A percentile compares a stretch with the other conserved stretches of the same genome.
Conservation (phyloP, 2,329 filamentous ascomycete genomes). For the Salinomyces thailandicus region DNA sequence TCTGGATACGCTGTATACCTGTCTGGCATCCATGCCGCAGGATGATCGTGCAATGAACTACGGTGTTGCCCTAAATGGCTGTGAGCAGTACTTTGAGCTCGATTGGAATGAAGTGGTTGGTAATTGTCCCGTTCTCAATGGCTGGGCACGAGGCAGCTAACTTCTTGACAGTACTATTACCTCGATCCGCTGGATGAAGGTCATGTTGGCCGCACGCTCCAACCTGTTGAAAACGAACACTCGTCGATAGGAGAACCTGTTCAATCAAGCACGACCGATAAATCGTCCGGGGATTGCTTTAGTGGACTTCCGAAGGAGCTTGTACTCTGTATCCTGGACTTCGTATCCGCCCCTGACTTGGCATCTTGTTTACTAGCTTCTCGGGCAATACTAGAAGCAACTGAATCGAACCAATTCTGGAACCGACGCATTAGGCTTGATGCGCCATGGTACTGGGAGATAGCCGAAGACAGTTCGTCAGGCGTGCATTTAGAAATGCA, state of each 20-base stretch:
- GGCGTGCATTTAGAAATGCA: no score
- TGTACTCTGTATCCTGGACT: background rate
- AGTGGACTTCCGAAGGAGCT: background rate
- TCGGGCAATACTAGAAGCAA: background rate
- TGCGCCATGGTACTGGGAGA: conserved; percentile 2
- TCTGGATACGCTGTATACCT: background rate
- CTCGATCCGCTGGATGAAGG: background rate
- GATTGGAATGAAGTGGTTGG: background rate
- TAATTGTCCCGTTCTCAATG: no score
- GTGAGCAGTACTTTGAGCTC: background rate
- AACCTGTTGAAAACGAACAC: no score
- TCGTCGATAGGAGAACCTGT: no score
- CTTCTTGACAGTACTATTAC: no score
- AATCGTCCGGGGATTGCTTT: no score
- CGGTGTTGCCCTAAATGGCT: background rate
- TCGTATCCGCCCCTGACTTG: background rate
- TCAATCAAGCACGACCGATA: no score
- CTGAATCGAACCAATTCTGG: conserved; percentile 1
- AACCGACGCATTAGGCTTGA: background rate
- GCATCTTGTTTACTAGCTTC: background rate
- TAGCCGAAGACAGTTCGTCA: background rate
- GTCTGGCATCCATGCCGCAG: background rate
- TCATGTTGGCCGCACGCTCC: no score
- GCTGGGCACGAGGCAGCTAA: no score
- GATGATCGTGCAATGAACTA: background rate